Evolutionary conservation across 768 basidiomycete species (phyloP).

Genomic region (Melanogaster broomeanus): DNA sequence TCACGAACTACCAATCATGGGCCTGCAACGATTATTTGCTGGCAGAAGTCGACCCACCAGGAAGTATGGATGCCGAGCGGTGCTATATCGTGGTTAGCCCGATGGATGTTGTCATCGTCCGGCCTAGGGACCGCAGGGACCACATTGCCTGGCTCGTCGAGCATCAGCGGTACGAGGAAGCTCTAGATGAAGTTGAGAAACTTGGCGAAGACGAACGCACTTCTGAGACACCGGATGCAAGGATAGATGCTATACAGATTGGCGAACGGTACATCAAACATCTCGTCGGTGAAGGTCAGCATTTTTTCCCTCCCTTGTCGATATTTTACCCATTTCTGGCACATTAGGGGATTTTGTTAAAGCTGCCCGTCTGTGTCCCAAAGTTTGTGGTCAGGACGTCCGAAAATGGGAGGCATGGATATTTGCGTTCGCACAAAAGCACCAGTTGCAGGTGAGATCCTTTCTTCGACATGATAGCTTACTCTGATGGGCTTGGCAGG

Average conservation of each 20-base stretch:
- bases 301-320: not conserved
- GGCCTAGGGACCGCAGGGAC: slow-evolving; percentile 83
- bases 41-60: slow-evolving; percentile 44
- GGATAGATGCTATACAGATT: slow-evolving; percentile 64
- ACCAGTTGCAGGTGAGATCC: slow-evolving; percentile 68
- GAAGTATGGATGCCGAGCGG: slow-evolving; percentile 35
- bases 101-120: slow-evolving; percentile 83
- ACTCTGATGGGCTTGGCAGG: slow-evolving; percentile 41
- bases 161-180: slow-evolving; percentile 83
- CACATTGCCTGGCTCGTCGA: slow-evolving; percentile 94
- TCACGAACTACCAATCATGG: slow-evolving; percentile 80
- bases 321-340: not conserved
- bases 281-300: slow-evolving; percentile 76
- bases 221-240: slow-evolving; percentile 37
- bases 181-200: slow-evolving; percentile 76
- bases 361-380: slow-evolving; percentile 81
- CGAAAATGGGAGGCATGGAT: slow-evolving; percentile 97
- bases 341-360: slow-evolving; percentile 63
- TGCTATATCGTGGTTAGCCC: slow-evolving; percentile 88
- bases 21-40: slow-evolving; percentile 92
- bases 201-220: slow-evolving; percentile 37
- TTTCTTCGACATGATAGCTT: not conserved
- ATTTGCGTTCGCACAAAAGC: slow-evolving; percentile 82
- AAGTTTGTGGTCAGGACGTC: slow-evolving; percentile 78
- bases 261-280: slow-evolving; percentile 87